Percentiles rank a stretch among this genome's conserved stretches.
Evolutionary conservation across 257 asterid species (phyloP).

Genomic region (Prunella vulgaris): DNA sequence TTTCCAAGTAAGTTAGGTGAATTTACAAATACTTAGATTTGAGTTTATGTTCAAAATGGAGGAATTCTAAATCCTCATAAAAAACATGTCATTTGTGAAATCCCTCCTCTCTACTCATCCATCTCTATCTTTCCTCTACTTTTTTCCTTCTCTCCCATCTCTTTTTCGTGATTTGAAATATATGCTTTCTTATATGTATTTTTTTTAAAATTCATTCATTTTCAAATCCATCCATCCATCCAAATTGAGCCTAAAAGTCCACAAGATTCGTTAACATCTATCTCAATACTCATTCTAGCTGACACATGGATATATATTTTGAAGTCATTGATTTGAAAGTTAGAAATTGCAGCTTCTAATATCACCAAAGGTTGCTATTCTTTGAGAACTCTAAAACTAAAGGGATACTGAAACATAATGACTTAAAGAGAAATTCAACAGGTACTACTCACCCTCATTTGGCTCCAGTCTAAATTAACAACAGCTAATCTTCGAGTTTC

Average conservation of each 20-base stretch:
- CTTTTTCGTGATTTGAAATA: too few relatives aligned
- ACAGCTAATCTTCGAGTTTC: constrained; percentile 84
- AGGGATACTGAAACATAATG: not conserved
- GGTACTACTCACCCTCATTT: constrained; percentile 70
- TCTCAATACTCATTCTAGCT: not conserved
- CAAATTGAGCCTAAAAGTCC: not conserved
- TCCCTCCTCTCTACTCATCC: too few relatives aligned
- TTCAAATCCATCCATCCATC: too few relatives aligned
- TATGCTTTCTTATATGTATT: too few relatives aligned
- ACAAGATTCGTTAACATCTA: constrained; percentile 1
- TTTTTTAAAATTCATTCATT: too few relatives aligned
- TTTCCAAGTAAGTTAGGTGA: too few relatives aligned
- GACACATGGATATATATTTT: not conserved
- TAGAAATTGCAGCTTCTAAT: not conserved
- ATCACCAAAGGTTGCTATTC: not conserved
- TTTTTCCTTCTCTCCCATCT: too few relatives aligned
- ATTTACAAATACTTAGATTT: too few relatives aligned
- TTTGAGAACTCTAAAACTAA: not conserved
- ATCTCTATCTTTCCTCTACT: too few relatives aligned
- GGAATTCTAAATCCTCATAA: too few relatives aligned
- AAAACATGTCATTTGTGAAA: too few relatives aligned
- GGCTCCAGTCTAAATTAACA: constrained; percentile 88
- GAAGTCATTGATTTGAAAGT: not conserved
- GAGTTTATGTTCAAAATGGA: too few relatives aligned
- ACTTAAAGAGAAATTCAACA: not conserved